Percentiles rank a stretch among this genome's conserved stretches.
Evolutionary conservation across 495 filamentous ascomycete genomes (phyloP).

Genomic region (Penicillium ochrochloron): DNA sequence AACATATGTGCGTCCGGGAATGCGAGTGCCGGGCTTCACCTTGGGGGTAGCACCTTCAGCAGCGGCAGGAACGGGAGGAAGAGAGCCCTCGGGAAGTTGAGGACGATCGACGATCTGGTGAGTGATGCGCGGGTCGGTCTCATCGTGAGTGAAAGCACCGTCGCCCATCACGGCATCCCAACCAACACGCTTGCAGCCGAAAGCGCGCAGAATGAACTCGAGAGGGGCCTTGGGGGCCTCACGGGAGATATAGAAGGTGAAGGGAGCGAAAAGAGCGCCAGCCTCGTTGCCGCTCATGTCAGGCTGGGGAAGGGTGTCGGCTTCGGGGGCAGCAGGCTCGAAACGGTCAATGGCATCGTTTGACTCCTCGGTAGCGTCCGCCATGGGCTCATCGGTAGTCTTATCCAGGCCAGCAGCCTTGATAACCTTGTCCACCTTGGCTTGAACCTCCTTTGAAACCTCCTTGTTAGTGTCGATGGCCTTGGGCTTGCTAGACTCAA

Average conservation of each 20-base stretch:
- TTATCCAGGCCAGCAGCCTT: constrained; percentile 49
- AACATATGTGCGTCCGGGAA: constrained; percentile 87
- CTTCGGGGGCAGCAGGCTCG: constrained; percentile 73
- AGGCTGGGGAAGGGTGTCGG: constrained; percentile 87
- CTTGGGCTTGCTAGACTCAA: constrained; percentile 55
- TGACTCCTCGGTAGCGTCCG: constrained; percentile 48
- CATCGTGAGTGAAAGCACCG: constrained; percentile 87
- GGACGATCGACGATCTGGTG: constrained; percentile 95
- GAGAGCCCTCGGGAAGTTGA: constrained; percentile 65
- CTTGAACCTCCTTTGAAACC: constrained; percentile 54
- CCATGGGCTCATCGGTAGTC: constrained; percentile 48
- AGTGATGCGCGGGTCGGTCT: constrained; percentile 84
- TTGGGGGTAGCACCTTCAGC: constrained; percentile 55
- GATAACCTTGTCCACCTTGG: constrained; percentile 59
- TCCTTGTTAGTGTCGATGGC: constrained; percentile 50
- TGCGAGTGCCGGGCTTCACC: constrained; percentile 61
- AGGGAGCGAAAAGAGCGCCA: constrained; percentile 77
- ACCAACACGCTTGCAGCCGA: constrained; percentile 93
- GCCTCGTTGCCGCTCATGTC: constrained; percentile 57
- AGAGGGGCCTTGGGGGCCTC: constrained; percentile 89
- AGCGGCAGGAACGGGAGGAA: constrained; percentile 60
- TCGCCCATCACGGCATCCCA: constrained; percentile 91
- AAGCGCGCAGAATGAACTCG: constrained; percentile 92
- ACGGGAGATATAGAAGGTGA: constrained; percentile 90
- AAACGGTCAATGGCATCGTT: constrained; percentile 87